phyloP scores from a whole-genome alignment of 371 early-diverging fungal species.

The Apophysomyces variabilis region DNA sequence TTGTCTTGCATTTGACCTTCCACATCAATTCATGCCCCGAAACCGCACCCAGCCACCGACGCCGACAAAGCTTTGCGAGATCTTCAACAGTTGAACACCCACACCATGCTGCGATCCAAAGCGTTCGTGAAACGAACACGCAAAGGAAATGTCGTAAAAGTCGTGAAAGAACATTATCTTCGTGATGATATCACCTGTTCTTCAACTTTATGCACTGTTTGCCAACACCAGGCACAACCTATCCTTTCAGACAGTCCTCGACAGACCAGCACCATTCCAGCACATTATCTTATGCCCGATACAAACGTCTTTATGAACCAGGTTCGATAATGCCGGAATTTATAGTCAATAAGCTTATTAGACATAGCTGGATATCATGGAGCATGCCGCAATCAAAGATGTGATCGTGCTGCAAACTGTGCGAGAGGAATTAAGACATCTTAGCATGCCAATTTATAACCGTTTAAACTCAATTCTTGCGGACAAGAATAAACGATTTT shows the following conservation, averaged over 20 bases:
- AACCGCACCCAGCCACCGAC: background rate
- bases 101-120: constrained; percentile 60
- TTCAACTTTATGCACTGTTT: constrained; percentile 60
- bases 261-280: constrained; percentile 42
- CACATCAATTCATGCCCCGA: background rate
- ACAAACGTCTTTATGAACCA: constrained; percentile 96
- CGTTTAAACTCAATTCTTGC: constrained; percentile 77
- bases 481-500: constrained; percentile 75
- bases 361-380: constrained; percentile 88
- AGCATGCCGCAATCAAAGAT: constrained; percentile 82
- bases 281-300: constrained; percentile 90
- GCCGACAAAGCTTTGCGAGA: background rate
- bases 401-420: constrained; percentile 95
- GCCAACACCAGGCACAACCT: constrained; percentile 51
- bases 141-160: constrained; percentile 89
- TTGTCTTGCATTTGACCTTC: background rate
- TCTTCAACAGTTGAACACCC: background rate
- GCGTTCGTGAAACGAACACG: constrained; percentile 80
- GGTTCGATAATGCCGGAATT: constrained; percentile 36
- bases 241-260: constrained; percentile 52
- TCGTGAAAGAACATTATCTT: constrained; percentile 96
- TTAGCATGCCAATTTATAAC: constrained; percentile 78
- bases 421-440: constrained; percentile 85
- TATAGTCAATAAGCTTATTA: background rate
- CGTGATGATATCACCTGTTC: constrained; percentile 95